These are phyloP conservation scores for Trichophyton benhamiae DNA, from an alignment of 2,329 filamentous ascomycete species.

Conservation along the genomic window DNA sequence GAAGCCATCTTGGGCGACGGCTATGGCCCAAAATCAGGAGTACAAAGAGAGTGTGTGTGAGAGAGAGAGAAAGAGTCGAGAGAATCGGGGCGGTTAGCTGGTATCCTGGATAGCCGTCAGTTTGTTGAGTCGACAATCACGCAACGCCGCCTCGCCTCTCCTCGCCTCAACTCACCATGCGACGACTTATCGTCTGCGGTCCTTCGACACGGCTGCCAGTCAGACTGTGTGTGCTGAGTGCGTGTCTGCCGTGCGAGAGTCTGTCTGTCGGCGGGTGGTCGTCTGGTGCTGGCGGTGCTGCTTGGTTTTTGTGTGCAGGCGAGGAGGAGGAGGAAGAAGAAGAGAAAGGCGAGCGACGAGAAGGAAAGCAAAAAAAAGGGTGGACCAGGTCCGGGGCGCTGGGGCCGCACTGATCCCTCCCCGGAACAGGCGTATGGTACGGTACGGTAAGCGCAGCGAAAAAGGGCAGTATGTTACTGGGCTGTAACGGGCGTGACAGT, in stretches of 20 bases:
- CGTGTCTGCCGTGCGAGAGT: too few relatives aligned
- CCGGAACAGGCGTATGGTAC: not conserved
- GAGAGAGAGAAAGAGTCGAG: not conserved
- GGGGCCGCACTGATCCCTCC: not conserved
- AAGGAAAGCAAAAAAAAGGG: not conserved
- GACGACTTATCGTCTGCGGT: not conserved
- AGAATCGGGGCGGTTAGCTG: not conserved
- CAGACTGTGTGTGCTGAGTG: too few relatives aligned
- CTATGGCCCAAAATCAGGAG: not conserved
- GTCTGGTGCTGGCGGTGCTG: too few relatives aligned
- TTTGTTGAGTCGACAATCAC: not conserved
- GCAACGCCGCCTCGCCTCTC: not conserved
- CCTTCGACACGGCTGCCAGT: not conserved
- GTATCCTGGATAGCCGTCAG: not conserved
- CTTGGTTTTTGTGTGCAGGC: not conserved
- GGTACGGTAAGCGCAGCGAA: not conserved
- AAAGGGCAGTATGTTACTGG: too few relatives aligned
- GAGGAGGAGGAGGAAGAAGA: not conserved
- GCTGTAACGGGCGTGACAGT: too few relatives aligned
- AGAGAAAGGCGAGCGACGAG: not conserved
- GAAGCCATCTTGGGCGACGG: conserved; percentile 35
- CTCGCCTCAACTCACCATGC: not conserved
- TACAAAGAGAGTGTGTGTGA: not conserved
- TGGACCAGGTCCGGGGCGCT: conserved; percentile 5
- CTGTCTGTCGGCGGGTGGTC: too few relatives aligned